Evolutionary conservation across 164 flowering plant species (phyloP), one percentile per base, ranked within the genome.

Genomic region (Annona cherimola): DNA sequence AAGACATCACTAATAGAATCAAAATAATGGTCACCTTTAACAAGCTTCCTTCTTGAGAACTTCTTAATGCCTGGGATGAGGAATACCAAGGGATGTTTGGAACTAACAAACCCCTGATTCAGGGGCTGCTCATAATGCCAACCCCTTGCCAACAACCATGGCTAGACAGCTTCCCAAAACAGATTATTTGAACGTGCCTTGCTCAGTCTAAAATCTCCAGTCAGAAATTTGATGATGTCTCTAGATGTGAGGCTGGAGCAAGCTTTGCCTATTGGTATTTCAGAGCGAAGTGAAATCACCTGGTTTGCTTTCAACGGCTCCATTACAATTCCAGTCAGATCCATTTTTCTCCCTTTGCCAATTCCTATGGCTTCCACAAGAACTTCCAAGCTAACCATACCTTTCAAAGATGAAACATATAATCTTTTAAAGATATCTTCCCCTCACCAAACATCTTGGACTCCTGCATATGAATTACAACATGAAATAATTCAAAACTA

Each of bases 91-190:
- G 75, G 63, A 69, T 86, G 68, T 59, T 83, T 91, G 43, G 87
- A 75, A 66, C 74, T 72, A 41, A 81, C 61, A 74, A 57, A 81
- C 61, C 70, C 66, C 7, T 77, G 73, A 75, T 81, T 68, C 71
- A 79, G 85, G 46, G 97, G 97, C 79, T 92, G 89, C 86, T 89
- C 95, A 40, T 98, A 93, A 42, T 87, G 95, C 99, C 99, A 96
- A 1, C 98, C 99, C 75, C 89, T 81, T 65, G 89, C 97, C 1
- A 93, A 84, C 74, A 96, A 76, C 71, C 98, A 94, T 44, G 99
- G 99, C 99, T 98, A 96, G 71, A 96, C 94, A 19, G 99, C 98
- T 83, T 96, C 99, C 98, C 97, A 93, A 68, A 96, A 96, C 42
- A 96, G 84, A 78, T 96, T 95, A 75, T 73, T 86, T 16, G 95